These are phyloP conservation scores for Penicillium sp. DNA, from an alignment of 2,329 filamentous ascomycete genomes.

Conservation along the genomic window DNA sequence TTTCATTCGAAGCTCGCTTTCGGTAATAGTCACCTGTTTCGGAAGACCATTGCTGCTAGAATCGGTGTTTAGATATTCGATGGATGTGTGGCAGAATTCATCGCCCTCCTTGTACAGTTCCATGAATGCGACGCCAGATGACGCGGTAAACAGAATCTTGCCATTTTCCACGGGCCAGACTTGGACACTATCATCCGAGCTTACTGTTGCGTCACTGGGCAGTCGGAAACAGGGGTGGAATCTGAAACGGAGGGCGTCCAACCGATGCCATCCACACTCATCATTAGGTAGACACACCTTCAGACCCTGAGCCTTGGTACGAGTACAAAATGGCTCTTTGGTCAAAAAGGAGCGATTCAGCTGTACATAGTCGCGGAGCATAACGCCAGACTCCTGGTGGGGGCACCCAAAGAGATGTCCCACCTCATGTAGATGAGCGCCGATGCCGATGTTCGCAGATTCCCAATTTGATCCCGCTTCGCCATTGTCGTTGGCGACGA, in stretches of 20 bases:
- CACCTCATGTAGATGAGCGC: slow-evolving; percentile 86
- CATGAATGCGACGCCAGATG: slow-evolving; percentile 79
- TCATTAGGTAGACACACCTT: slow-evolving; percentile 72
- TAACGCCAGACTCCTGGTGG: slow-evolving; percentile 86
- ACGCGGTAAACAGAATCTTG: slow-evolving; percentile 72
- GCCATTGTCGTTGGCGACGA: slow-evolving; percentile 80
- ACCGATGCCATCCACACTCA: slow-evolving; percentile 87
- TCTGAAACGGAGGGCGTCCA: slow-evolving; percentile 85
- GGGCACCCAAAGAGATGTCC: slow-evolving; percentile 89
- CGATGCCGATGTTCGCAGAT: slow-evolving; percentile 89
- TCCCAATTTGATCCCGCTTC: slow-evolving; percentile 93
- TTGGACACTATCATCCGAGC: slow-evolving; percentile 74
- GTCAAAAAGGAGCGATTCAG: slow-evolving; percentile 81
- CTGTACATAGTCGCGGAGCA: slow-evolving; percentile 83
- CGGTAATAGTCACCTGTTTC: slow-evolving; percentile 71
- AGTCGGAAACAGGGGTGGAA: slow-evolving; percentile 87
- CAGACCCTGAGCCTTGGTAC: slow-evolving; percentile 77
- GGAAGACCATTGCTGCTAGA: slow-evolving; percentile 60
- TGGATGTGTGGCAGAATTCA: slow-evolving; percentile 74
- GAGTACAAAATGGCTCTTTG: slow-evolving; percentile 81
- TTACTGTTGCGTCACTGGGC: slow-evolving; percentile 67
- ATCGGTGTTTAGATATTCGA: slow-evolving; percentile 71
- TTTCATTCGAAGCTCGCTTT: slow-evolving; percentile 69
- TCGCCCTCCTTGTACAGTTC: slow-evolving; percentile 83
- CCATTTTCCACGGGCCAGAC: slow-evolving; percentile 81